phyloP scores from a whole-genome alignment of 331 rosid genomes.

The Spiraea crenata region DNA sequence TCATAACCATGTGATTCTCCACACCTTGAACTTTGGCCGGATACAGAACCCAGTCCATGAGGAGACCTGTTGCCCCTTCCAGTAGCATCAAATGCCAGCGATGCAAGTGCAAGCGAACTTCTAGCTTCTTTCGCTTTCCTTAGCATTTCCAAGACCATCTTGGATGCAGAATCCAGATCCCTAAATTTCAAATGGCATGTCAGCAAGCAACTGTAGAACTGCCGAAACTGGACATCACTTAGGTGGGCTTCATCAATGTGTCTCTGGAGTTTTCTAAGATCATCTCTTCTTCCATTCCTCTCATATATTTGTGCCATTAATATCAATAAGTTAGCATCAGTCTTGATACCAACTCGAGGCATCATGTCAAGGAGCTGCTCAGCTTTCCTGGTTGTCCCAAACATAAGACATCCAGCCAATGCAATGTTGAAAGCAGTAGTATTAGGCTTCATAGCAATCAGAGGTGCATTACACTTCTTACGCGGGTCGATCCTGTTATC shows the following conservation, averaged over 20 bases:
- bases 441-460: slow-evolving; percentile 75
- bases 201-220: slow-evolving; percentile 72
- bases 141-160: slow-evolving; percentile 81
- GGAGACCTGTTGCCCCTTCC: slow-evolving; percentile 32
- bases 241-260: slow-evolving; percentile 73
- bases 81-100: slow-evolving; percentile 33
- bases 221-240: slow-evolving; percentile 58
- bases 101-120: slow-evolving; percentile 61
- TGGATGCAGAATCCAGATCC: slow-evolving; percentile 72
- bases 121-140: slow-evolving; percentile 70
- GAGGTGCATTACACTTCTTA: slow-evolving; percentile 65
- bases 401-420: slow-evolving; percentile 73
- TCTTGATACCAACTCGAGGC: slow-evolving; percentile 75
- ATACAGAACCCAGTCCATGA: slow-evolving; percentile 30
- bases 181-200: slow-evolving; percentile 84
- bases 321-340: slow-evolving; percentile 61
- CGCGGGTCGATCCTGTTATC: slow-evolving; percentile 75
- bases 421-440: slow-evolving; percentile 67
- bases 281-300: slow-evolving; percentile 80
- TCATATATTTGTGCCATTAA: slow-evolving; percentile 71
- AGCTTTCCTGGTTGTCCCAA: slow-evolving; percentile 70
- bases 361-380: slow-evolving; percentile 85
- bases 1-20: slow-evolving; percentile 27
- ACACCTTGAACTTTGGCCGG: slow-evolving; percentile 9
- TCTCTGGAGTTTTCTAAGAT: slow-evolving; percentile 71